Evolutionary conservation across 208 protist species (phyloP), one percentile per base, ranked within the genome.

Genomic region (Borovskyia barvae): DNA sequence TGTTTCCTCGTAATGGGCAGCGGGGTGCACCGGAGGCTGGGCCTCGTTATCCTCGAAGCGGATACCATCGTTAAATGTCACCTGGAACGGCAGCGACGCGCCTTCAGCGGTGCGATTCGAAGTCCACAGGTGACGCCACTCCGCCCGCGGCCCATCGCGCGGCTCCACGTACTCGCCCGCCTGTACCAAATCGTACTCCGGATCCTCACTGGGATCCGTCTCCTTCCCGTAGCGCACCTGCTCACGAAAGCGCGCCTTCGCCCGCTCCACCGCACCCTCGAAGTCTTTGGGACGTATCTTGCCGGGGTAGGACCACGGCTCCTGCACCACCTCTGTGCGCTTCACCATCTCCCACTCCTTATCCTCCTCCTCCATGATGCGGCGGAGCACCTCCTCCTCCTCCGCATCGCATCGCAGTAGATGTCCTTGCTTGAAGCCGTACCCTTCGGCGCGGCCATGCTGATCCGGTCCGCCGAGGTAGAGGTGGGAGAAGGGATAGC

Each of bases 291-390:
- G 83, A 15, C 81, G 76, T 6, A 92, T 92, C 77, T 95, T 95
- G 12, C 88, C 88, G 17, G 85, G 88, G 78, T 95, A 95, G 19
- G 82, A 89, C 84, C 85, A 95, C 50, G 85, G 88, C 81, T 95
- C 85, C 75, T 95, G 88, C 36, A 95, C 75, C 55, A 92, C 72
- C 82, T 95, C 85, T 28, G 88, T 95, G 17, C 83, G 82, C 76
- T 95, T 92, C 69, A 95, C 85, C 85, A 92, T 90, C 66, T 90
- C 88, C 88, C 88, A 95, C 76, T 95, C 82, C 72, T 83, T 85
- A 58, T 95, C 88, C 72, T 95, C 85, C 73, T 92, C 85, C 69
- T 92, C 85, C 84, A 95, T 92, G 55, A 95, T 90, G 52, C 88
- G 88, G 11, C 88, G 88, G 15, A 95, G 77, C 33, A 95, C 83